Conservation (phyloP, 306 rosid genomes). For the Vigna mungo region DNA sequence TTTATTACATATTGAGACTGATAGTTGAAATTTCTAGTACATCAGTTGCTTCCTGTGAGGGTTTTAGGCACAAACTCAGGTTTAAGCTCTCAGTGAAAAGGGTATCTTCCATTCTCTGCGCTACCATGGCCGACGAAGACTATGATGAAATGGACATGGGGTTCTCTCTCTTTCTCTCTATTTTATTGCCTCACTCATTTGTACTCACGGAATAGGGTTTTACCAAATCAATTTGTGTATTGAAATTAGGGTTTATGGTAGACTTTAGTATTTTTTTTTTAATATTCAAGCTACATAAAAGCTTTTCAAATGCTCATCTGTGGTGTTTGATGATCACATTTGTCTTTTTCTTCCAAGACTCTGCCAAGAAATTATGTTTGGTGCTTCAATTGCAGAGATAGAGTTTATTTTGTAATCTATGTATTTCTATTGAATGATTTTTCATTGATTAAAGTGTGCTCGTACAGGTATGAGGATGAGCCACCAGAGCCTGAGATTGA, state of each 20-base stretch:
- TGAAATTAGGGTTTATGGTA: neutral
- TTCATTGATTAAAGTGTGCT: slow-evolving; percentile 10
- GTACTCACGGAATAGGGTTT: neutral
- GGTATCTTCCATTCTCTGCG: neutral
- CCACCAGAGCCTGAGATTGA: slow-evolving; percentile 91
- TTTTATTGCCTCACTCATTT: neutral
- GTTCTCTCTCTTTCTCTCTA: slow-evolving; percentile 20
- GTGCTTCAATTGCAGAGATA: slow-evolving; percentile 11
- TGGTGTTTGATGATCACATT: neutral
- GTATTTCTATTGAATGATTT: neutral
- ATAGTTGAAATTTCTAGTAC: neutral
- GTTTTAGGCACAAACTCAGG: neutral
- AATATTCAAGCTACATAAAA: neutral
- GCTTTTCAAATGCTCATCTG: neutral
- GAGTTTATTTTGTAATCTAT: neutral
- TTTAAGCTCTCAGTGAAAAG: neutral
- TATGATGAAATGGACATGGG: slow-evolving; percentile 56
- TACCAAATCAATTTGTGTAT: slow-evolving; percentile 12
- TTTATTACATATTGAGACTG: too few relatives aligned
- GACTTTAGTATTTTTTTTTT: too few relatives aligned
- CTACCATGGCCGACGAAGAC: slow-evolving; percentile 58
- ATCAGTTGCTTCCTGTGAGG: neutral
- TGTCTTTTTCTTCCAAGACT: neutral
- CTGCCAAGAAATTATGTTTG: neutral
- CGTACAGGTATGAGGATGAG: slow-evolving; percentile 83